phyloP scores from a whole-genome alignment of 768 basidiomycete species.

The Tulasnella sp. region DNA sequence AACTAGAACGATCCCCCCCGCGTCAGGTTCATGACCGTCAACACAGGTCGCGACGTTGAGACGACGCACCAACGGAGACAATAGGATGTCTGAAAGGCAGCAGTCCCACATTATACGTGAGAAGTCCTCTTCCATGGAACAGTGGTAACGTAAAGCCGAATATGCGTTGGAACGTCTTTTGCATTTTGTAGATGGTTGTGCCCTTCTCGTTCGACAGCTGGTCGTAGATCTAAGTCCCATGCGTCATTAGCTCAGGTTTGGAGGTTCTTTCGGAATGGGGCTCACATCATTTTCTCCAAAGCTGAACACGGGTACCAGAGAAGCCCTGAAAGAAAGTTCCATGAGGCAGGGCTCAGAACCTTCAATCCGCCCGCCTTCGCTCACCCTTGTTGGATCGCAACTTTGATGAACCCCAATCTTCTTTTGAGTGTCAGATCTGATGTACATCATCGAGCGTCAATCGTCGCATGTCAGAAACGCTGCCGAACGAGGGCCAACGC shows the following conservation, averaged over 20 bases:
- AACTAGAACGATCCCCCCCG: constrained; percentile 56
- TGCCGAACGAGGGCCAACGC: not conserved
- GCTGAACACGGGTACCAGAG: constrained; percentile 94
- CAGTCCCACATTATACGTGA: constrained; percentile 93
- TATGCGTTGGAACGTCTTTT: constrained; percentile 82
- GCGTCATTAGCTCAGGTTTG: not conserved
- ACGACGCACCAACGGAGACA: constrained; percentile 87
- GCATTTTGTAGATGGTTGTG: constrained; percentile 74
- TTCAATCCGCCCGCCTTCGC: constrained; percentile 22
- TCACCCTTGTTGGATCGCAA: constrained; percentile 83
- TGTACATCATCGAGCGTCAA: not conserved
- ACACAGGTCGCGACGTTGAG: not conserved
- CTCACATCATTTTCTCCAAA: constrained; percentile 97
- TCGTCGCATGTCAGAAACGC: not conserved
- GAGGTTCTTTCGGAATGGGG: constrained; percentile 16
- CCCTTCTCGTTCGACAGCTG: constrained; percentile 96
- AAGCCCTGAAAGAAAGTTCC: constrained; percentile 51
- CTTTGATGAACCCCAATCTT: constrained; percentile 86
- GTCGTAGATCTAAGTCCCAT: constrained; percentile 69
- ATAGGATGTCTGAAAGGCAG: constrained; percentile 95
- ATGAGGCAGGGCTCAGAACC: constrained; percentile 11
- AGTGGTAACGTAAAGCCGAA: constrained; percentile 96
- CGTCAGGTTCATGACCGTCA: not conserved
- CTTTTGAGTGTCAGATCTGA: constrained; percentile 37
- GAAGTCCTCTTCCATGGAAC: constrained; percentile 91